phyloP scores from a whole-genome alignment of 148 eudicot species.

The Chenopodium suecicum region DNA sequence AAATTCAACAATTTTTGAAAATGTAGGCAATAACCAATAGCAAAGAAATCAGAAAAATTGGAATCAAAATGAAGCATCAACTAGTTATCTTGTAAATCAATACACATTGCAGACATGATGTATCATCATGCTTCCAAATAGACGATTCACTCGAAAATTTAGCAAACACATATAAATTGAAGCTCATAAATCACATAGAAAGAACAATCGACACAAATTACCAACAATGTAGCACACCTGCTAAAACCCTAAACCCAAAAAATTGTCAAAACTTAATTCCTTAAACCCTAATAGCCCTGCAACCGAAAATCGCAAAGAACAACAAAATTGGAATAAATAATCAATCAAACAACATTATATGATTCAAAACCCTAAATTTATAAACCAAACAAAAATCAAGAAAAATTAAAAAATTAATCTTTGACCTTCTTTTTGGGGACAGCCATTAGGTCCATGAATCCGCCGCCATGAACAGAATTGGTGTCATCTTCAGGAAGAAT shows the following conservation, averaged over 20 bases:
- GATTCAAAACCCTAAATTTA: not conserved
- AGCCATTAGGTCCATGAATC: conserved; percentile 85
- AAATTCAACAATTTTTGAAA: not conserved
- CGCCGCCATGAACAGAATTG: conserved; percentile 30
- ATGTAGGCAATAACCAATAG: not conserved
- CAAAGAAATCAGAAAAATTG: not conserved
- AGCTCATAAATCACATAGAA: not conserved
- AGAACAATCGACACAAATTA: not conserved
- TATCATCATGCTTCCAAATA: not conserved
- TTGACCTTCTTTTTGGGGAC: conserved; percentile 65
- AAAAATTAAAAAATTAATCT: not conserved
- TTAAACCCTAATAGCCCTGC: not conserved
- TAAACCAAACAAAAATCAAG: not conserved
- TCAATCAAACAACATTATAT: not conserved
- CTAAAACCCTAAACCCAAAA: not conserved
- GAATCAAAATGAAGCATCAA: not conserved
- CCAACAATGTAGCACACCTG: not conserved
- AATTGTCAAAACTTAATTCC: not conserved
- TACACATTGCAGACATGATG: not conserved
- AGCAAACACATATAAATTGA: not conserved
- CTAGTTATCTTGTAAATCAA: not conserved
- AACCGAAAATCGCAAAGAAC: not conserved
- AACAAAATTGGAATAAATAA: not conserved
- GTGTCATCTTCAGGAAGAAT: conserved; percentile 25
- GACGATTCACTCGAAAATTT: not conserved